Percentiles rank a stretch among this genome's conserved stretches.
Evolutionary conservation across 2,329 filamentous ascomycete species (phyloP).

Genomic region (Thielaviopsis musarum): DNA sequence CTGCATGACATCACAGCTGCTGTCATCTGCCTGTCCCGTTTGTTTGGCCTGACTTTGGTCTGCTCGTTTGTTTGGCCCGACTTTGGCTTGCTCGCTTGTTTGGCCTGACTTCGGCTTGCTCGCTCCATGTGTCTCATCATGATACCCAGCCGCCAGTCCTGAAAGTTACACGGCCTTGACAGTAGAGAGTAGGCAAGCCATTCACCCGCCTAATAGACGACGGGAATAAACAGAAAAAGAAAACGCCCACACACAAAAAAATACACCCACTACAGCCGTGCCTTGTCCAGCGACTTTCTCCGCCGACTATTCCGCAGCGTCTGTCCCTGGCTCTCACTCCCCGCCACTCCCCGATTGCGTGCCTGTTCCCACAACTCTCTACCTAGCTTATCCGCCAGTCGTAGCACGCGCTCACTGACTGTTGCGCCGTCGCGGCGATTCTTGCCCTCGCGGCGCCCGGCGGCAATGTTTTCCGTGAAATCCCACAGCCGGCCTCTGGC

Average conservation of each 20-base stretch:
- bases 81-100: not conserved
- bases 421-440: slow-evolving; percentile 87
- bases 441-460: slow-evolving; percentile 77
- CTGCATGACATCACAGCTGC: not conserved
- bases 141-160: not conserved
- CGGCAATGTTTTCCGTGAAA: slow-evolving; percentile 77
- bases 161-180: not conserved
- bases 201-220: not conserved
- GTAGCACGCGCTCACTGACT: slow-evolving; percentile 65
- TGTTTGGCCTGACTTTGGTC: no score
- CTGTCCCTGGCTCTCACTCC: slow-evolving; percentile 22
- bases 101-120: not conserved
- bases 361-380: slow-evolving; percentile 48
- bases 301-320: slow-evolving; percentile 28
- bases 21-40: no score
- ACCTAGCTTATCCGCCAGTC: slow-evolving; percentile 59
- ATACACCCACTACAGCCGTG: not conserved
- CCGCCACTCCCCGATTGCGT: slow-evolving; percentile 34
- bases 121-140: not conserved
- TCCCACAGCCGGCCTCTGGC: slow-evolving; percentile 72
- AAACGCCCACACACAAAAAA: not conserved
- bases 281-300: slow-evolving; percentile 31
- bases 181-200: not conserved
- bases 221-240: not conserved
- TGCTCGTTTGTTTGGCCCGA: no score